Evolutionary conservation across 257 asterid species (phyloP).

Genomic region (Cordia subcordata): DNA sequence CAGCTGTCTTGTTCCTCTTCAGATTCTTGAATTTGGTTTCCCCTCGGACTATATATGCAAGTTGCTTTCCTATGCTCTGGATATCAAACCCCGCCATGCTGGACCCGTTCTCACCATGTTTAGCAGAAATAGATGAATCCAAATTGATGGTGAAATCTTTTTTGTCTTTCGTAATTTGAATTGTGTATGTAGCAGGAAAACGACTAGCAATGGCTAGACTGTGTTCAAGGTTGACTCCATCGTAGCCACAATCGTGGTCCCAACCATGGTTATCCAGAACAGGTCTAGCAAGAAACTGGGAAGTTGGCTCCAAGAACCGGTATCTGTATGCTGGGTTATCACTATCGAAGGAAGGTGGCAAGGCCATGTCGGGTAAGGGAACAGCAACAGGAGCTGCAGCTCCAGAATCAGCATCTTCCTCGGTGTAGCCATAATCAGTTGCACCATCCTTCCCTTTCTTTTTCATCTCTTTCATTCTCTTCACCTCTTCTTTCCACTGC

Average conservation of each 20-base stretch:
- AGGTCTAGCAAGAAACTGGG: conserved; percentile 93
- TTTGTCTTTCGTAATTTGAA: conserved; percentile 86
- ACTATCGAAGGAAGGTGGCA: conserved; percentile 84
- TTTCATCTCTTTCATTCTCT: conserved; percentile 65
- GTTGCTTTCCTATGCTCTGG: conserved; percentile 88
- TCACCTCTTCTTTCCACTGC: conserved; percentile 85
- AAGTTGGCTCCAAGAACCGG: conserved; percentile 92
- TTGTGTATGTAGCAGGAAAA: conserved; percentile 60
- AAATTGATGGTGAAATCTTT: conserved; percentile 77
- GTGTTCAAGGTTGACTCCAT: conserved; percentile 93
- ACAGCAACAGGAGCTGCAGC: conserved; percentile 90
- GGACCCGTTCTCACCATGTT: conserved; percentile 67
- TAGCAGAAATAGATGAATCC: conserved; percentile 72
- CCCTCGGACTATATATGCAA: conserved; percentile 73
- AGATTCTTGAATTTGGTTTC: conserved; percentile 66
- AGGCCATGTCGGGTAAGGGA: conserved; percentile 95
- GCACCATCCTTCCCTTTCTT: conserved; percentile 49
- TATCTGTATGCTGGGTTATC: conserved; percentile 77
- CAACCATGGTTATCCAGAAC: conserved; percentile 92
- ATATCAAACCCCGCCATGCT: conserved; percentile 87
- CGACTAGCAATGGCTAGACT: conserved; percentile 56
- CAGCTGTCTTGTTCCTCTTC: conserved; percentile 68
- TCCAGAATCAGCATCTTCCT: conserved; percentile 73
- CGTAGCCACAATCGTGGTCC: conserved; percentile 99
- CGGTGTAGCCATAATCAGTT: conserved; percentile 38